Evolutionary conservation across 805 yeast genomes (phyloP).

Genomic region (Saccharomyces mikatae): DNA sequence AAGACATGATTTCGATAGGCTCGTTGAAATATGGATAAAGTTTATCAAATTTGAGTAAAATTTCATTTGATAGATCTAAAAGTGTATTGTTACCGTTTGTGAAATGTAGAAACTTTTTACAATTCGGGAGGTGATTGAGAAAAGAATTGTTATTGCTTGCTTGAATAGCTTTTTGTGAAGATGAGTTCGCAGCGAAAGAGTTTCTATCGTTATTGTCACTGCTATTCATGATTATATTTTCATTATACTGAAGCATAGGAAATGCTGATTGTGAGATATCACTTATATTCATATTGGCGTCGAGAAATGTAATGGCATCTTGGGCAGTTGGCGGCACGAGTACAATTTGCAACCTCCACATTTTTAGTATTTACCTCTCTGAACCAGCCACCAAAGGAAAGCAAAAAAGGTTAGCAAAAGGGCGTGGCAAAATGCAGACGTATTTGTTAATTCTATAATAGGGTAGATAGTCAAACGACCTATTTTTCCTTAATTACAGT

Average conservation of each 20-base stretch:
- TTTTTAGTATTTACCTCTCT: conserved; percentile 7
- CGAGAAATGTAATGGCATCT: conserved; percentile 5
- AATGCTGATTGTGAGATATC: neutral
- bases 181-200: neutral
- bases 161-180: neutral
- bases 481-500: neutral
- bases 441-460: neutral
- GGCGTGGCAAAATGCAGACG: neutral
- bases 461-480: neutral
- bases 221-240: neutral
- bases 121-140: neutral
- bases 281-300: neutral
- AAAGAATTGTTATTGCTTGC: neutral
- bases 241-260: neutral
- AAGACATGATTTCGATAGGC: conserved; percentile 41
- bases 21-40: conserved; percentile 53
- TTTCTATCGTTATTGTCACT: neutral
- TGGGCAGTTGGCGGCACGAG: conserved; percentile 36
- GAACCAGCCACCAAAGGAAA: neutral
- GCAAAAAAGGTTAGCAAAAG: neutral
- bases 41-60: conserved; percentile 43
- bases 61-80: conserved; percentile 41
- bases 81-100: conserved; percentile 41
- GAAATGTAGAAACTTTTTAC: conserved; percentile 55
- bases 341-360: conserved; percentile 40